Base-by-base conservation (phyloP, 2,329 filamentous ascomycete genomes). In the Neofusicoccum parvum region DNA sequence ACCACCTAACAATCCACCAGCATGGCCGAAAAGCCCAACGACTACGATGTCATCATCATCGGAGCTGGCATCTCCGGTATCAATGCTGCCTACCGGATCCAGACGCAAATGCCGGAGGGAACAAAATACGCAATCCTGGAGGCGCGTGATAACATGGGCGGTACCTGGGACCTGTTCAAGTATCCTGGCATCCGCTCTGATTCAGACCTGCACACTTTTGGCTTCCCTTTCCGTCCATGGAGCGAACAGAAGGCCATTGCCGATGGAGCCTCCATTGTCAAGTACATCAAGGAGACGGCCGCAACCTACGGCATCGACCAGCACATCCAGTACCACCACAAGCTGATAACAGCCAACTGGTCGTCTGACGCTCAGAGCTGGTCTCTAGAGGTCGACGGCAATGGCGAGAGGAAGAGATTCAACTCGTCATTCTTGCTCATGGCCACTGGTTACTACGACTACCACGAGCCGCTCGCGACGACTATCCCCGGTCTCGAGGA, bases 141-240 rank as follows among this genome's bases (percentile, higher is more conserved):
- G 75, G 83, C 82, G 1, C 87, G 91, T 39, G 80, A 83, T 58
- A 79, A 81, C 32, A 81, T 94, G 5, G 91, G 91, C 1, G 91
- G 92, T 1, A 94, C 91, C 0, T 94, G 91, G 91, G 88, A 90
- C 71, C 79, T 93, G 2, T 94, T 92, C 80, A 86, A 83, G 46
- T 94, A 92, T 70, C 91, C 90, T 0, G 89, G 91, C 7, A 89
- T 92, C 68, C 80, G 81, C 14, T 82, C 80, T 17, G 81, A 83
- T 67, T 81, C 80, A 0, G 82, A 84, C 68, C 73, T 84, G 50
- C 78, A 82, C 70, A 83, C 82, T 5, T 82, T 83, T 65, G 82
- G 82, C 17, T 92, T 92, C 70, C 77, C 85, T 1, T 94, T 90
- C 87, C 83, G 86, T 48, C 88, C 89, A 0, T 94, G 90, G 90